A percentile compares a stretch with the other conserved stretches of the same genome.
These are phyloP conservation scores for Cryptococcus sp. DNA, from an alignment of 1,284 basidiomycete genomes.

Conservation along the genomic window DNA sequence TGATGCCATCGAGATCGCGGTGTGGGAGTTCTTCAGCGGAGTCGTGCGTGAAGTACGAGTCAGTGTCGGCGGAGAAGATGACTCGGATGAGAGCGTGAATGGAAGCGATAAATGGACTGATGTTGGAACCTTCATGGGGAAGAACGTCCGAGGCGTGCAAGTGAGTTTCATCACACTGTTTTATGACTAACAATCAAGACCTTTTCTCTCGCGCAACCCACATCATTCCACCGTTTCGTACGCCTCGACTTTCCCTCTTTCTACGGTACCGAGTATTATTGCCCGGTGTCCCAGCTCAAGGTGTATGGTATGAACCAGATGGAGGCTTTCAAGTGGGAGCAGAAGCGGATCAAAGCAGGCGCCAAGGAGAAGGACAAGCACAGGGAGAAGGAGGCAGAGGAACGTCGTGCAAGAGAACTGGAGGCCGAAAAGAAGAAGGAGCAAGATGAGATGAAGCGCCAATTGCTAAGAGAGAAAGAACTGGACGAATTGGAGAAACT, in stretches of 20 bases:
- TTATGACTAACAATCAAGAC: conserved; percentile 56
- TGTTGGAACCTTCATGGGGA: conserved; percentile 74
- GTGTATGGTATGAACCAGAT: conserved; percentile 96
- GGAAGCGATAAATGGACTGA: conserved; percentile 53
- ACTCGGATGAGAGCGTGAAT: conserved; percentile 68
- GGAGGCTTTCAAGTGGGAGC: conserved; percentile 91
- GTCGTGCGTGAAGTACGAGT: conserved; percentile 91
- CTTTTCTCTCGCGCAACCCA: conserved; percentile 60
- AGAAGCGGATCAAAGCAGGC: conserved; percentile 41
- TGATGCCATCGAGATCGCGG: conserved; percentile 92
- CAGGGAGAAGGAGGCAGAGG: conserved; percentile 24
- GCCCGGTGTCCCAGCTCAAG: conserved; percentile 86
- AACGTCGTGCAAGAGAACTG: conserved; percentile 36
- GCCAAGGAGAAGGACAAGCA: conserved; percentile 33
- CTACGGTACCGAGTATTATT: conserved; percentile 95
- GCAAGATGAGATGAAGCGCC: conserved; percentile 28
- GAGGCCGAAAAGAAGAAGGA: conserved; percentile 27
- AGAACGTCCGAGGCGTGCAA: conserved; percentile 90
- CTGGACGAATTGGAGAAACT: conserved; percentile 41
- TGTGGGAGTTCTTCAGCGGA: conserved; percentile 97
- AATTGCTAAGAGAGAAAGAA: conserved; percentile 33
- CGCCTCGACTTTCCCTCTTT: conserved; percentile 92
- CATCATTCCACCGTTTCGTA: conserved; percentile 89
- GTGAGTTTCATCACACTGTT: conserved; percentile 55
- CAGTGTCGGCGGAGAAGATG: conserved; percentile 74